Conservation (phyloP, 495 filamentous ascomycete genomes). For the Penicillium goetzii region DNA sequence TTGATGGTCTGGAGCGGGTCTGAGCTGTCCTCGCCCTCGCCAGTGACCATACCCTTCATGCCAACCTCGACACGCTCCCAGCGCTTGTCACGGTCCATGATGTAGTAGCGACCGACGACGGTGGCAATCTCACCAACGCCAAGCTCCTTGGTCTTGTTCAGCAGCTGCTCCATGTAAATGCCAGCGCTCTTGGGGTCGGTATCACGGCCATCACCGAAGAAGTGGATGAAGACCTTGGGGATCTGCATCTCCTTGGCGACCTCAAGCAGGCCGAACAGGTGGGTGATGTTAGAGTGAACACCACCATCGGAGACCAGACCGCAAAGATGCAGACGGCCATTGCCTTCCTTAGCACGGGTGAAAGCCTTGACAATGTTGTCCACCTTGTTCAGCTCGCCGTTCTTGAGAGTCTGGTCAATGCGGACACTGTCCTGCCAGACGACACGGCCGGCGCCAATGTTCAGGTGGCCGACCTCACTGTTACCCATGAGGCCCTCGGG, state of each 20-base stretch:
- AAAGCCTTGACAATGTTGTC: slow-evolving; percentile 78
- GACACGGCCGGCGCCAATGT: slow-evolving; percentile 96
- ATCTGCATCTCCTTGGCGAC: slow-evolving; percentile 87
- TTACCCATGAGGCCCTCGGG: slow-evolving; percentile 99
- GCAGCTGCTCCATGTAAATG: slow-evolving; percentile 82
- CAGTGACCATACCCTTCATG: slow-evolving; percentile 79
- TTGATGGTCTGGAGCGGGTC: slow-evolving; percentile 87
- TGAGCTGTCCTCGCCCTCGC: slow-evolving; percentile 81
- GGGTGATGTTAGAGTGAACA: slow-evolving; percentile 94
- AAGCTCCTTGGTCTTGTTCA: slow-evolving; percentile 78
- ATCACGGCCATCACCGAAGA: slow-evolving; percentile 97
- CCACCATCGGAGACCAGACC: slow-evolving; percentile 93
- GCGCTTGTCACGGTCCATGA: slow-evolving; percentile 99
- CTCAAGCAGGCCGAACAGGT: slow-evolving; percentile 82
- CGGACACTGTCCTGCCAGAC: slow-evolving; percentile 99
- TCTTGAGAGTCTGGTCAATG: slow-evolving; percentile 95
- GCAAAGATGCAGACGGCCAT: slow-evolving; percentile 87
- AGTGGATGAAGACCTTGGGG: slow-evolving; percentile 94
- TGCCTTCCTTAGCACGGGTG: slow-evolving; percentile 80
- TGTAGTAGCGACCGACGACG: slow-evolving; percentile 93
- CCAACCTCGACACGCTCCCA: slow-evolving; percentile 94
- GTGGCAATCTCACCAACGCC: slow-evolving; percentile 89
- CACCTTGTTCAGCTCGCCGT: slow-evolving; percentile 76
- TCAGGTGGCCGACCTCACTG: slow-evolving; percentile 96
- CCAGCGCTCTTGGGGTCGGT: slow-evolving; percentile 92